Evolutionary conservation across 2,329 filamentous ascomycete species (phyloP).

Genomic region (Bimuria novae-zelandiae): DNA sequence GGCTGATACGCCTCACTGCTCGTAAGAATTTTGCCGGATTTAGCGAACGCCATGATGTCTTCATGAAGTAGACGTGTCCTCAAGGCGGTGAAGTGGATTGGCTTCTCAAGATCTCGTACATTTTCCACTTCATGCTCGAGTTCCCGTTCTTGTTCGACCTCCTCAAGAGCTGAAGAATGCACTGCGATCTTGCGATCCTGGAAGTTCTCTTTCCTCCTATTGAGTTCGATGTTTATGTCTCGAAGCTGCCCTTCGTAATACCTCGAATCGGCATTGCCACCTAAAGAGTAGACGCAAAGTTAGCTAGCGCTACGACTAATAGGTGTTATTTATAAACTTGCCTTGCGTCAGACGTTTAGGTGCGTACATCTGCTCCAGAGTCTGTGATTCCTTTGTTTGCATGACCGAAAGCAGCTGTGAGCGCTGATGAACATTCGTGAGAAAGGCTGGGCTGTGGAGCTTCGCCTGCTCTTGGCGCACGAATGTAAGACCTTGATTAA

Average conservation of each 20-base stretch:
- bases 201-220: constrained; percentile 39
- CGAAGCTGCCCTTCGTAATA: too few species aligned
- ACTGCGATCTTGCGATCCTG: constrained; percentile 53
- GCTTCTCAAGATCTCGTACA: constrained; percentile 60
- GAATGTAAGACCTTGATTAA: constrained; percentile 65
- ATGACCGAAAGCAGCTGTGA: constrained; percentile 52
- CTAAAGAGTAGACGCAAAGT: too few species aligned
- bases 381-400: constrained; percentile 60
- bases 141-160: constrained; percentile 63
- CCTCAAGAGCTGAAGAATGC: constrained; percentile 60
- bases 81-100: constrained; percentile 46
- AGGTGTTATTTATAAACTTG: too few species aligned
- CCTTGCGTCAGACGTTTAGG: constrained; percentile 22
- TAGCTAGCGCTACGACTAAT: neutral
- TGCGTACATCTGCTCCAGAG: constrained; percentile 63
- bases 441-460: constrained; percentile 49
- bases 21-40: constrained; percentile 50
- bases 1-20: constrained; percentile 47
- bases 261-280: too few species aligned
- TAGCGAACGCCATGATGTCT: constrained; percentile 53
- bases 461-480: constrained; percentile 60
- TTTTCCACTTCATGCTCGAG: constrained; percentile 63
- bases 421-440: constrained; percentile 43
- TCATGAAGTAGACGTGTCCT: constrained; percentile 54
- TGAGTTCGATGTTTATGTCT: constrained; percentile 39